Evolutionary conservation across 1,284 basidiomycete genomes (phyloP), one percentile per base, ranked within the genome.

Genomic region (Microbotryomycetes sp.): DNA sequence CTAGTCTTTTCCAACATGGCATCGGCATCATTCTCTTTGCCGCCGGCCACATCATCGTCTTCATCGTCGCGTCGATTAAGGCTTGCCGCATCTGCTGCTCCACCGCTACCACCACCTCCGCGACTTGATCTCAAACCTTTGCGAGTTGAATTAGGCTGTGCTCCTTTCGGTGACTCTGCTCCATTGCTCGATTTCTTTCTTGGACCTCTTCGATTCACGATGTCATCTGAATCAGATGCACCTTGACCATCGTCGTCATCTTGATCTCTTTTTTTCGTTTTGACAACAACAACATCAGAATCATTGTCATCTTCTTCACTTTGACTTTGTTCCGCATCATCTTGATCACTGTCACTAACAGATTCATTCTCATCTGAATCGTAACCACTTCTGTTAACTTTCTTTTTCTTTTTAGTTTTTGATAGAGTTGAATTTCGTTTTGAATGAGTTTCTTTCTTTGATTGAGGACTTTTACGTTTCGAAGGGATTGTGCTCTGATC

Each of bases 201-300:
- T 30, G 30, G 26, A 14, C 42, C 45, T n/a, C 52, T 56, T 25
- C 50, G 36, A 32, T 59, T 57, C 45, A 30, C 28, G 49, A 54
- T 22, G 12, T 19, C 49, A 32, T 36, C 58, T 19, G 56, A 28
- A 6, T 28, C 29, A 26, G 56, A 42, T 12, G 19, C 36, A 19
- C 19, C 60, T 15, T 30, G 56, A 4, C n/a, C 58, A 3, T 51
- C 49, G 16, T 51, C 49, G 22, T 52, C 50, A 29, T 52, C 50
- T 26, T 29, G n/a, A 7, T 23, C 25, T 28, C 50, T 30, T 1
- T 4, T 26, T 19, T 63, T 54, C 9, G 55, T 42, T 15, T 66
- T 63, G 32, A 76, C 76, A 32, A 75, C 74, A 19, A 71, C 75
- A 51, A 69, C 65, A 12, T 71, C 74, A 55, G 77, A 73, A 46